Evolutionary conservation across 352 stramenopile genomes (phyloP).

Genomic region (Peronosclerospora sorghi): DNA sequence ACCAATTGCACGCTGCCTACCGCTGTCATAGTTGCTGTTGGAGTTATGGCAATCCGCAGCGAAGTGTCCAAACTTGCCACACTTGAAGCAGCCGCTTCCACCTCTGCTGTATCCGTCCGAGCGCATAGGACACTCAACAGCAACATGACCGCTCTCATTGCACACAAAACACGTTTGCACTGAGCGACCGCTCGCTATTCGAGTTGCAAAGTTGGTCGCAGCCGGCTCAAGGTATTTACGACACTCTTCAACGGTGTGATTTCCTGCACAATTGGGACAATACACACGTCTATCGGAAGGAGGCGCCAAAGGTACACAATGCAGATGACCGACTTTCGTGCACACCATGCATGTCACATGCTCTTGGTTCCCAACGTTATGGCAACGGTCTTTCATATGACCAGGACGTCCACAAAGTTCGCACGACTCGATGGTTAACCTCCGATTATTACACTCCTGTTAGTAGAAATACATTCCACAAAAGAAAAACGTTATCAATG

Average conservation of each 20-base stretch:
- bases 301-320: slow-evolving; percentile 53
- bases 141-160: slow-evolving; percentile 56
- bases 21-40: slow-evolving; percentile 5
- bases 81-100: slow-evolving; percentile 44
- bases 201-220: slow-evolving; percentile 31
- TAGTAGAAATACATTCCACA: not conserved
- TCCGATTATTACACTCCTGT: slow-evolving; percentile 50
- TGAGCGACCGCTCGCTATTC: slow-evolving; percentile 25
- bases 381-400: slow-evolving; percentile 35
- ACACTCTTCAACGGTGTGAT: slow-evolving; percentile 41
- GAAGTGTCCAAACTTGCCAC: slow-evolving; percentile 34
- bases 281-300: slow-evolving; percentile 61
- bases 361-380: slow-evolving; percentile 18
- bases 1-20: slow-evolving; percentile 18
- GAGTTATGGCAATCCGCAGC: slow-evolving; percentile 31
- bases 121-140: slow-evolving; percentile 44
- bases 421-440: slow-evolving; percentile 29
- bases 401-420: slow-evolving; percentile 41
- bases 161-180: slow-evolving; percentile 70
- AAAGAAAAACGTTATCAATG: slow-evolving; percentile 3
- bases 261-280: slow-evolving; percentile 50
- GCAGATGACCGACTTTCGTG: slow-evolving; percentile 42
- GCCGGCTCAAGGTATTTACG: slow-evolving; percentile 33
- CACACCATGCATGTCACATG: slow-evolving; percentile 71
- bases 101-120: slow-evolving; percentile 27